Base-by-base conservation (phyloP, 208 protist genomes). In the Trypanosoma melophagium region DNA sequence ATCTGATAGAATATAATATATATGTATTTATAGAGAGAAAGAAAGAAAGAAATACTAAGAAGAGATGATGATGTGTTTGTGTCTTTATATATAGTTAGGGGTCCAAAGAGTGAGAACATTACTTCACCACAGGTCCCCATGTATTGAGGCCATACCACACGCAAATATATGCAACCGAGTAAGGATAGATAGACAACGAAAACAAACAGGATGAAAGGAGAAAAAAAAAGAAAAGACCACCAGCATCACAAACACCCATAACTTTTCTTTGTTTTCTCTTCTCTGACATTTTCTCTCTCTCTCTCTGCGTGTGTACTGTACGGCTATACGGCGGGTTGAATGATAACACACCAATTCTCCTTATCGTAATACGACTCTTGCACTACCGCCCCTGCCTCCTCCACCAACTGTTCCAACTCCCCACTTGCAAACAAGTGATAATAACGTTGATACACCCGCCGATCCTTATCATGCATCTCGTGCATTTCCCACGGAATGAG, bases 281-380 rank as follows among this genome's bases (percentile, higher is more conserved):
- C n/a, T n/a, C n/a, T n/a, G n/a, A n/a, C n/a, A n/a, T n/a, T n/a
- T n/a, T n/a, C n/a, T n/a, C n/a, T n/a, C n/a, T n/a, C n/a, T n/a
- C n/a, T n/a, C n/a, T n/a, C n/a, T n/a, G n/a, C n/a, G n/a, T n/a
- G n/a, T n/a, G n/a, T n/a, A n/a, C n/a, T n/a, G n/a, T n/a, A n/a
- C n/a, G n/a, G n/a, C n/a, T n/a, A n/a, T n/a, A n/a, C n/a, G n/a
- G 22, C 51, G 19, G 10, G 22, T 66, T 87, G 55, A 17, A 91
- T 25, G 13, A 90, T 47, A 9, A 94, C 71, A 53, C 86, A 93
- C 90, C 92, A 97, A 63, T 97, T 97, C 54, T 97, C 89, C 52
- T 86, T 81, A 66, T 97, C 92, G 54, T 88, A 96, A 69, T 94
- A 97, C 4, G 78, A 84, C 38, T 84, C 62, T 35, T 57, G 45